Conservation (phyloP, 139 green algal genomes). For the Chlamydomonas schloesseri region DNA sequence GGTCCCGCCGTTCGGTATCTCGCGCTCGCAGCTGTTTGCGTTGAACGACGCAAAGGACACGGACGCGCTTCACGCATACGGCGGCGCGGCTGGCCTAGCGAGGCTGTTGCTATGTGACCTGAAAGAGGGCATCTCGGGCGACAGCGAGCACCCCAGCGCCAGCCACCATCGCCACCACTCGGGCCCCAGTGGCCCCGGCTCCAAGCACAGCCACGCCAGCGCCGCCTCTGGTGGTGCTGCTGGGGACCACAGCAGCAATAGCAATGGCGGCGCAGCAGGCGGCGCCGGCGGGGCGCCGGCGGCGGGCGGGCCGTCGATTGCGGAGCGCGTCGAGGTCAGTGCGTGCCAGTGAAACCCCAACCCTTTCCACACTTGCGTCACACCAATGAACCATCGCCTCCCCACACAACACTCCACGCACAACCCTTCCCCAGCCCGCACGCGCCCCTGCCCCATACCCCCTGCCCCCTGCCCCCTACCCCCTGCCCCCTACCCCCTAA, state of each 20-base stretch:
- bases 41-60: constrained; percentile 14
- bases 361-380: no score
- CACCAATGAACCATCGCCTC: no score
- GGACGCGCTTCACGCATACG: neutral
- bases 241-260: neutral
- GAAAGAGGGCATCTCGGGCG: neutral
- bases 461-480: neutral
- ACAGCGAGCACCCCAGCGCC: neutral
- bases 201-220: neutral
- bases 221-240: neutral
- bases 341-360: no score
- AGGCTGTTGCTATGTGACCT: neutral
- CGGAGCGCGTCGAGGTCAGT: no score
- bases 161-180: no score
- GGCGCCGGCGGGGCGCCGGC: no score
- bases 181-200: no score
- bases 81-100: constrained; percentile 8
- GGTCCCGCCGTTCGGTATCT: constrained; percentile 2
- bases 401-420: no score
- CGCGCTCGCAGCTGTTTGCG: neutral
- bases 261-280: neutral
- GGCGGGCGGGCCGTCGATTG: no score
- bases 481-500: neutral
- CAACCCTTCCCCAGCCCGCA: no score
- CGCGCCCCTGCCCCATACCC: neutral